Evolutionary conservation across 2,329 filamentous ascomycete species (phyloP), one percentile per base, ranked within the genome.

Genomic region (Diaporthe sp.): DNA sequence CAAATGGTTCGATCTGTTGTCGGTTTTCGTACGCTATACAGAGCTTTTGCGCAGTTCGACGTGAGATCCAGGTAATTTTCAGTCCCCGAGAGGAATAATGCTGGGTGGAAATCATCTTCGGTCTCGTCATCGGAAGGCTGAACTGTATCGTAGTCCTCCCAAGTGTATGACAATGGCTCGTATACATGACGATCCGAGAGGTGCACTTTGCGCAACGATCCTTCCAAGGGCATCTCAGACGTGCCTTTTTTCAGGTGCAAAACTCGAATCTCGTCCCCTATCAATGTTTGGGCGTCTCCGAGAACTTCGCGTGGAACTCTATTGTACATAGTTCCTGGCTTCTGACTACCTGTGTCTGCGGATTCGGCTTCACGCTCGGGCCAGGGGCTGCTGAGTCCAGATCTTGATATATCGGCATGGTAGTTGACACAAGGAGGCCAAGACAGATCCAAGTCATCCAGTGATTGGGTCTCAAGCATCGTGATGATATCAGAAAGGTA

Each of bases 341-440:
- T 42, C 3, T 15, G 22, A 3, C 22, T 3, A 31, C 8, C 4
- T 25, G 10, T 61, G 19, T 13, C 34, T 25, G 34, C 1, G 9
- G 22, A 13, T 17, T 3, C 6, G 10, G 34, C 10, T 15, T 42
- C 5, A 2, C 4, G 10, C 1, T n/a, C 22, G 4, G 2, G 3
- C 7, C 9, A 7, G 22, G 57, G 19, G 10, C 22, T 15, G 34
- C 57, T 25, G 10, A 10, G 10, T 25, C 17, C 22, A 61, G 4
- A 4, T 8, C 10, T 8, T 1, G 34, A 12, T 2, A 1, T 4
- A 9, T 61, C 34, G 19, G 25, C 12, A 22, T 61, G 34, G 22
- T 61, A 61, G 7, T 22, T 39, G 34, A 61, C 34, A 15, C 22
- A 61, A 34, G 7, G 31, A 13, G 57, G 57, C 57, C 34, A 61